Base-by-base conservation (phyloP, 1,284 basidiomycete genomes). In the Stygiomarasmius scandens region DNA sequence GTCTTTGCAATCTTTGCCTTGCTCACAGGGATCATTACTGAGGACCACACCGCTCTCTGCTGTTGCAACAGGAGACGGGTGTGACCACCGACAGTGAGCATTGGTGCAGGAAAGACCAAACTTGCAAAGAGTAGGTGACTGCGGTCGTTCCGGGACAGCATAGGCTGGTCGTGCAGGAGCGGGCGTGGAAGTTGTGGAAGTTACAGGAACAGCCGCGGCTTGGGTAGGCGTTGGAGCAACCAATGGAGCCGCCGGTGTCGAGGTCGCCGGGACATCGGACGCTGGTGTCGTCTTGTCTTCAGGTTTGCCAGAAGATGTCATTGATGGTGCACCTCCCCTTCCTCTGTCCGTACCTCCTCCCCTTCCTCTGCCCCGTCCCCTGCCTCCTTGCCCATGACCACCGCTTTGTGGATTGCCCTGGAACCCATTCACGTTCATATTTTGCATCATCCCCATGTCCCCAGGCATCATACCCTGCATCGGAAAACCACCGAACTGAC, bases 41-140 rank as follows among this genome's bases (percentile, higher is more conserved):
- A 97, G 77, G 1, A 97, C 95, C 63, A 98, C 83, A n/a, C 95
- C 95, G 68, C 90, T 93, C 74, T 96, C 93, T 12, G 86, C 78
- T 25, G 95, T 95, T 2, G 95, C 94, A 0, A 93, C 92, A 14
- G 95, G 95, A 4, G 91, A 93, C 2, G 95, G 93, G 71, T 98
- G 95, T 10, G 92, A 92, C 73, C 86, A 97, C 19, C 88, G 82
- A 71, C 95, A 98, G 52, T 87, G 78, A 0, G 90, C 80, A 71
- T 96, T 96, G 52, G 88, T 90, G 73, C 95, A 98, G 64, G 95
- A 95, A 22, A 89, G 80, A 5, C 83, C 86, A 64, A 90, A 97
- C 75, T 96, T 96, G 84, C 95, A 98, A 20, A 98, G 76, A 0
- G 90, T 91, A 0, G 91, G 91, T 2, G 91, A 92, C 64, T 89